Evolutionary conservation across 2,329 filamentous ascomycete species (phyloP).

Genomic region (Teratosphaeria epicoccoides): DNA sequence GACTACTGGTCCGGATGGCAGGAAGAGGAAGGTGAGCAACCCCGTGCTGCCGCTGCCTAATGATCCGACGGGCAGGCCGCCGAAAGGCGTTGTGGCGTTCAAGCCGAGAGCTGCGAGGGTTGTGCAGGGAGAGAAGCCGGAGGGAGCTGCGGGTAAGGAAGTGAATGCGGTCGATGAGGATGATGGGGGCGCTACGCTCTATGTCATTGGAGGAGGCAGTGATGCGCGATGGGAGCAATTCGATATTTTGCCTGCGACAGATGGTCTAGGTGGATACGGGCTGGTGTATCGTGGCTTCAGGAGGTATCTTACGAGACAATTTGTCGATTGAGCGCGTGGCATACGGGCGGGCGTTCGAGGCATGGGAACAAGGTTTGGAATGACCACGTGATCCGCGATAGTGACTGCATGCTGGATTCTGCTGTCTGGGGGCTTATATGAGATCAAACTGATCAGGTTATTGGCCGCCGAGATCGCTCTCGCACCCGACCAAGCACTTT

Average conservation of each 20-base stretch:
- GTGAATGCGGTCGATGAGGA: slow-evolving; percentile 9
- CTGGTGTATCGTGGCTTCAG: slow-evolving; percentile 24
- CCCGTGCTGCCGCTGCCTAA: slow-evolving; percentile 39
- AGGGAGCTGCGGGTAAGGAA: slow-evolving; percentile 1
- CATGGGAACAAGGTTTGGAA: neutral
- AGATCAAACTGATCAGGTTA: too few relatives aligned
- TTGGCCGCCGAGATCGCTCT: too few relatives aligned
- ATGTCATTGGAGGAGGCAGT: slow-evolving; percentile 25
- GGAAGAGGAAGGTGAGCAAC: slow-evolving; percentile 20
- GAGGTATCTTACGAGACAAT: slow-evolving; percentile 25
- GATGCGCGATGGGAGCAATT: slow-evolving; percentile 28
- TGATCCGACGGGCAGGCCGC: slow-evolving; percentile 47
- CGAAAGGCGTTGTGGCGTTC: slow-evolving; percentile 83
- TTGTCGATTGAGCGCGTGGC: slow-evolving; percentile 17
- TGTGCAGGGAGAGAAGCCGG: slow-evolving; percentile 5
- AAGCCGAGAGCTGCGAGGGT: slow-evolving; percentile 7
- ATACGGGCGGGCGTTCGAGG: neutral
- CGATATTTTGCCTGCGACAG: slow-evolving; percentile 15
- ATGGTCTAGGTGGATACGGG: slow-evolving; percentile 12
- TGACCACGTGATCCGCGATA: too few relatives aligned
- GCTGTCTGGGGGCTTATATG: too few relatives aligned
- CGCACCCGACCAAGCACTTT: too few relatives aligned
- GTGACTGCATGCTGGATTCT: too few relatives aligned
- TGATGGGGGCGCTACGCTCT: slow-evolving; percentile 18
- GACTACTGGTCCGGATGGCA: slow-evolving; percentile 27